Conservation (phyloP, 495 filamentous ascomycete species). For the Neurospora africana region DNA sequence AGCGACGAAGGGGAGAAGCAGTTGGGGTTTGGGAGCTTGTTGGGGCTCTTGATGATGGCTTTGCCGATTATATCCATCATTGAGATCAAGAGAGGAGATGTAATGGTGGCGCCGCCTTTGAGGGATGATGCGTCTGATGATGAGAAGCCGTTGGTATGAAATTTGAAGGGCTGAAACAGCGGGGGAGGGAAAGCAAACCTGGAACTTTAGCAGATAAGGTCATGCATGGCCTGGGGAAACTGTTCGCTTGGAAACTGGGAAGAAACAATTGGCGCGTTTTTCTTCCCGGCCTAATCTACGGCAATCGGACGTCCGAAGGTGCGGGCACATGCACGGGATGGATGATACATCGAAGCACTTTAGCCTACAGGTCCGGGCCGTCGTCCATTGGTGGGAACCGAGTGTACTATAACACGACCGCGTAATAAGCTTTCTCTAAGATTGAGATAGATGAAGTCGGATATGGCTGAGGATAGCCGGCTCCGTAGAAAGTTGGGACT, state of each 20-base stretch:
- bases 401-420: neutral
- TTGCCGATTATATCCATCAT: conserved; percentile 43
- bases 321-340: neutral
- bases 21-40: conserved; percentile 49
- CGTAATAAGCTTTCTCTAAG: neutral
- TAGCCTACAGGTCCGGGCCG: neutral
- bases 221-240: neutral
- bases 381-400: neutral
- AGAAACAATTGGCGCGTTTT: rapidly evolving
- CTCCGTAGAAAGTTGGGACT: neutral
- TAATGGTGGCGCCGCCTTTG: conserved; percentile 31
- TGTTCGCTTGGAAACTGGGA: neutral
- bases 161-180: neutral
- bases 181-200: neutral
- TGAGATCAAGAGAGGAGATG: conserved; percentile 45
- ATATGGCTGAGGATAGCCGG: neutral
- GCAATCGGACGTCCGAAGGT: neutral
- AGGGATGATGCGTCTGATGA: conserved; percentile 21
- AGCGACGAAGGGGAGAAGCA: conserved; percentile 39
- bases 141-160: conserved; percentile 8
- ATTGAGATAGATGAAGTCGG: neutral
- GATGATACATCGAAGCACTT: neutral
- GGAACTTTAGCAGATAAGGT: too few relatives aligned
- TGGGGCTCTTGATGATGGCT: conserved; percentile 41
- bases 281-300: neutral